phyloP scores from a whole-genome alignment of 2,329 filamentous ascomycete species.

The Cladosporium sphaerospermum region DNA sequence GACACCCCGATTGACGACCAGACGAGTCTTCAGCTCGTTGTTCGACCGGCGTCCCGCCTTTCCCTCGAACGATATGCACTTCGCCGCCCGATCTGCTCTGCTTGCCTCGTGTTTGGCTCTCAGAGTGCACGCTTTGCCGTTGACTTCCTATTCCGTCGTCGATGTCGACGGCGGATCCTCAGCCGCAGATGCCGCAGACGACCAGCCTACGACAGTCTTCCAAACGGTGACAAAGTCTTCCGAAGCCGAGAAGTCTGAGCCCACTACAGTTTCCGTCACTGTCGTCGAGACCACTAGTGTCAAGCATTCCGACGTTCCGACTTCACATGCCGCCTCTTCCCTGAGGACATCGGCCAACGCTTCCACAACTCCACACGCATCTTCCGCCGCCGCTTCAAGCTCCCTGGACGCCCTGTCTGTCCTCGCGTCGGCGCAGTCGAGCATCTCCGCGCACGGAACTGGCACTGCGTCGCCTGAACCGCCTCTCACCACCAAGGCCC shows the following conservation, averaged over 20 bases:
- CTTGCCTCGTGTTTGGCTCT: constrained; percentile 6
- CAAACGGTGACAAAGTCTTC: constrained; percentile 9
- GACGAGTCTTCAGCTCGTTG: not conserved
- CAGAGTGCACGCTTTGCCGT: constrained; percentile 1
- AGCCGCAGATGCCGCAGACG: not conserved
- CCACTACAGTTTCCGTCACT: constrained; percentile 4
- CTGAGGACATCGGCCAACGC: not conserved
- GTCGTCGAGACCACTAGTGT: not conserved
- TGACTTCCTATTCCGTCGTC: constrained; percentile 11
- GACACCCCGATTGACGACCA: not conserved
- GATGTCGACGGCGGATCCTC: constrained; percentile 7
- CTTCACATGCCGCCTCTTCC: not conserved
- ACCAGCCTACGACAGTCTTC: constrained; percentile 5
- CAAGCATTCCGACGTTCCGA: not conserved
- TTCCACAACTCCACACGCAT: not conserved
- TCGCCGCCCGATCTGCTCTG: constrained; percentile 6
- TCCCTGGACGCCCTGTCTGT: not conserved
- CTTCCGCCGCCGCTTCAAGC: not conserved
- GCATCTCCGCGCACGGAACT: not conserved
- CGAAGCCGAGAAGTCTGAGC: not conserved
- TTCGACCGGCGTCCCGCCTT: not conserved
- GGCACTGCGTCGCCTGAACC: not conserved
- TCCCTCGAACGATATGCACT: not conserved
- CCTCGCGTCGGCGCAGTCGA: constrained; percentile 1
- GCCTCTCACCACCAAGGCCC: constrained; percentile 2